Base-by-base conservation (phyloP, 2,329 filamentous ascomycete genomes). In the Colletotrichum orbiculare region DNA sequence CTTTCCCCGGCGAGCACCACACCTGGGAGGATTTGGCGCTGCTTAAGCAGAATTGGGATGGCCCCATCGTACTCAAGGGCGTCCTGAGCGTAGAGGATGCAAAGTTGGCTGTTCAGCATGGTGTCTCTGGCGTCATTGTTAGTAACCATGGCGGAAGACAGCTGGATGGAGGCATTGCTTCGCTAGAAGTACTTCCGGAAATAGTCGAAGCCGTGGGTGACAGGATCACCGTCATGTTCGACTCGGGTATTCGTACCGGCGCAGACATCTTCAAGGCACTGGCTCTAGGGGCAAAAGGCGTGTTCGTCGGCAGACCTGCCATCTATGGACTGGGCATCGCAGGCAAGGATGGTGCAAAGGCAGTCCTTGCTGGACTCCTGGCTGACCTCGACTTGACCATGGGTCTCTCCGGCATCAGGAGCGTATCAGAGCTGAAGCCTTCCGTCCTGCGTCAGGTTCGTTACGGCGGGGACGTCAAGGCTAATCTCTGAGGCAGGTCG, bases 1-100 rank as follows among this genome's bases (percentile, higher is more conserved):
- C 84, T 11, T 88, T 87, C 65, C 82, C 83, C 1, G 82, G 84
- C 0, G 75, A 75, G 12, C 79, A 82, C 47, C 86, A 87, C 69
- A 79, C 80, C 0, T 92, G 89, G 90, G 83, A 87, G 2, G 81
- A 92, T 42, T 73, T 92, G 41, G 77, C 79, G n/a, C 78, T 86
- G 52, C 71, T 92, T 67, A 81, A 84, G 68, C 77, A 84, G 69
- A 73, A 88, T 63, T 91, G 89, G 87, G 81, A 86, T 65, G 88
- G 88, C 0, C 87, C 88, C 0, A 86, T 93, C 56, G 71, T 77
- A 4, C 66, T 77, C 15, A 77, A 77, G 57, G 75, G 75, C 6
- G 73, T 77, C 59, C 73, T 76, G 62, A 72, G 69, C 25, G 69
- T 72, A 4, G 72, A 69, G 25, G 75, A 77, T 49, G 75, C 75